These are phyloP conservation scores for Solanum chacoense DNA, from an alignment of 305 asterid genomes.

Conservation along the genomic window DNA sequence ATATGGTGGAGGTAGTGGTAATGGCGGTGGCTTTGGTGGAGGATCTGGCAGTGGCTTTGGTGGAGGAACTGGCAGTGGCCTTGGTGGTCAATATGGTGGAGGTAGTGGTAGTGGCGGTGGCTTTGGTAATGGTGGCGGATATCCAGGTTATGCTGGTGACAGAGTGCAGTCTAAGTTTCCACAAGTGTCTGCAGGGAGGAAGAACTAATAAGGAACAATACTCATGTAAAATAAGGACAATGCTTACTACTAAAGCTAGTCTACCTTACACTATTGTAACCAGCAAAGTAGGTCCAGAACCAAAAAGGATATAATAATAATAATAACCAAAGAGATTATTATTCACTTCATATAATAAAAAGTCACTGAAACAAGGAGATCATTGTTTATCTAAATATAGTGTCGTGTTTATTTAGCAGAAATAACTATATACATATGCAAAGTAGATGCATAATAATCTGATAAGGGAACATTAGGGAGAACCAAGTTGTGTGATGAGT, in stretches of 20 bases:
- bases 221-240: not conserved
- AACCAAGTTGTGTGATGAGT: not conserved
- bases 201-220: not conserved
- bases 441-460: not conserved
- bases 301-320: not conserved
- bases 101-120: slow-evolving; percentile 6
- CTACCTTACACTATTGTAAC: not conserved
- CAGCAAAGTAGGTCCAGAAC: not conserved
- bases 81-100: not conserved
- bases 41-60: slow-evolving; percentile 8
- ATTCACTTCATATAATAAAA: not conserved
- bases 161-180: not conserved
- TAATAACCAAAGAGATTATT: not conserved
- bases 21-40: slow-evolving; percentile 5
- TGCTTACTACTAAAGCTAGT: not conserved
- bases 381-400: not conserved
- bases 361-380: not conserved
- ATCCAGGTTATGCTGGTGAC: slow-evolving; percentile 8
- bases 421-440: slow-evolving; percentile 12
- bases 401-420: not conserved
- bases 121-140: slow-evolving; percentile 7
- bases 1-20: not conserved
- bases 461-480: not conserved
- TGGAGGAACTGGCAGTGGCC: slow-evolving; percentile 3
- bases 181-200: not conserved